A percentile compares a stretch with the other conserved stretches of the same genome.
phyloP scores from a whole-genome alignment of 1,284 basidiomycete genomes.

The Irpex rosettiformis region DNA sequence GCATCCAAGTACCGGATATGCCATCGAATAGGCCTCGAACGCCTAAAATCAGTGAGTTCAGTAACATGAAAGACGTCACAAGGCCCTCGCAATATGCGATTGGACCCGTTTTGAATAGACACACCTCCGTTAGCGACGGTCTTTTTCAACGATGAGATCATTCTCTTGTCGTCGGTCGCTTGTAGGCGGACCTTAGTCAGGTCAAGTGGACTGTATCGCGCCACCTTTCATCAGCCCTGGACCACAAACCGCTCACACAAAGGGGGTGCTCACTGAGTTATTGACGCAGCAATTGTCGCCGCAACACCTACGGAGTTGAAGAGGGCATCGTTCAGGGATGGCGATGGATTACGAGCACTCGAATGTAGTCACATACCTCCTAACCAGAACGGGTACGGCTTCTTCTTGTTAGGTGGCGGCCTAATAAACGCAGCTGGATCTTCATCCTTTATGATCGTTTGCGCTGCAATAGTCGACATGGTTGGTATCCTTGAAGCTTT shows the following conservation, averaged over 20 bases:
- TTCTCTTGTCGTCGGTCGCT: conserved; percentile 83
- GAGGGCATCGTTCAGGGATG: background rate
- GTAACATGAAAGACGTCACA: background rate
- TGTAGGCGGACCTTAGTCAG: conserved; percentile 87
- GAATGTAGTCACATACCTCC: conserved; percentile 48
- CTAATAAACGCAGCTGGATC: conserved; percentile 3
- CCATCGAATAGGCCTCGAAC: conserved; percentile 80
- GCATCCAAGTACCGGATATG: conserved; percentile 84
- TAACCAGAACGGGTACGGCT: conserved; percentile 82
- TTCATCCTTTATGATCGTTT: conserved; percentile 1
- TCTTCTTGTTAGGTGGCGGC: conserved; percentile 32
- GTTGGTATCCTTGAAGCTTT: background rate
- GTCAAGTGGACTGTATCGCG: conserved; percentile 63
- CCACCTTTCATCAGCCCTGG: background rate
- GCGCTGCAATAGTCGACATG: background rate
- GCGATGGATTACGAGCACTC: background rate
- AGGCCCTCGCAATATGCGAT: background rate
- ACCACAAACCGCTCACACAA: background rate
- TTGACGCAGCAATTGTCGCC: conserved; percentile 76
- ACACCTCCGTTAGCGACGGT: conserved; percentile 67
- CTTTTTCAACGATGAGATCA: conserved; percentile 77
- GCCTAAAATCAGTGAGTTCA: conserved; percentile 34
- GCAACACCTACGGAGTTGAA: conserved; percentile 52
- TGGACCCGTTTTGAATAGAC: conserved; percentile 17
- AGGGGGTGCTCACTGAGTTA: conserved; percentile 63